Evolutionary conservation across 352 stramenopile genomes (phyloP).

Genomic region (Globisporangium lucens): DNA sequence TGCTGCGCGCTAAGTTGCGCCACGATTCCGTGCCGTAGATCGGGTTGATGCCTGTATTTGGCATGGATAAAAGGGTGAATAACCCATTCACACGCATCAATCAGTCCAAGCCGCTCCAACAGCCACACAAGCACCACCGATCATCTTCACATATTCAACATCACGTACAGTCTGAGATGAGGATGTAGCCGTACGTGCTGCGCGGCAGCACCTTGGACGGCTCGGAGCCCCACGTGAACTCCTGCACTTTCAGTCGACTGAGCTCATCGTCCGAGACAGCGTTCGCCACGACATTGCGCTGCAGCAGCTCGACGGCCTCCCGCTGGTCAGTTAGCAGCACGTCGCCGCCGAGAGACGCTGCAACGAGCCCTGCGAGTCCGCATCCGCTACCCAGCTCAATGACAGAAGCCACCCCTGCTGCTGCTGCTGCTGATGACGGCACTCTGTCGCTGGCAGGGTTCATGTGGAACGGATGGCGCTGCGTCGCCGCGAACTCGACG

Average conservation of each 20-base stretch:
- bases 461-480: conserved; percentile 16
- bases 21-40: conserved; percentile 83
- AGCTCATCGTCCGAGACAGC: conserved; percentile 33
- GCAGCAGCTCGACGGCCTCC: conserved; percentile 62
- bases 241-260: conserved; percentile 33
- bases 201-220: conserved; percentile 22
- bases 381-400: conserved; percentile 81
- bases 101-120: background rate
- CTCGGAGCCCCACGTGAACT: conserved; percentile 65
- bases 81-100: background rate
- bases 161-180: conserved; percentile 74
- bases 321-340: conserved; percentile 74
- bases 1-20: conserved; percentile 69
- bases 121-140: background rate
- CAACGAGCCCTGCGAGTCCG: conserved; percentile 67
- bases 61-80: background rate
- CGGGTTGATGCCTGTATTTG: conserved; percentile 60
- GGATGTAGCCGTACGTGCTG: conserved; percentile 50
- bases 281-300: conserved; percentile 57
- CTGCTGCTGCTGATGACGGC: background rate
- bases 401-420: conserved; percentile 23
- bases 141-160: background rate
- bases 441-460: background rate
- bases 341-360: conserved; percentile 53
- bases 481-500: conserved; percentile 29